Percentiles rank a stretch among this genome's conserved stretches.
phyloP scores from a whole-genome alignment of 2,329 filamentous ascomycete genomes.

The Cryphonectria carpinicola region DNA sequence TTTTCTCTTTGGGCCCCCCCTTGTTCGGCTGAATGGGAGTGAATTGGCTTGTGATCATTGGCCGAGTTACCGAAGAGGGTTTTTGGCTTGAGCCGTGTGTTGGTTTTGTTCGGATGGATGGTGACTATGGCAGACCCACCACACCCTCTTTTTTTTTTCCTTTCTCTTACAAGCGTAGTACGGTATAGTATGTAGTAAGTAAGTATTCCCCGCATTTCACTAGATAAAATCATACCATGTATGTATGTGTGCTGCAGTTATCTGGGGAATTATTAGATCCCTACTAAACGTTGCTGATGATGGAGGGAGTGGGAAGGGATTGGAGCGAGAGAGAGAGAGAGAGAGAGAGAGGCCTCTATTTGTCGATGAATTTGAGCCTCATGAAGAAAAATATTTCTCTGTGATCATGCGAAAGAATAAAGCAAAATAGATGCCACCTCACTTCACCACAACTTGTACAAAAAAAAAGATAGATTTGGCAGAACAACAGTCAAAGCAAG shows the following conservation, averaged over 20 bases:
- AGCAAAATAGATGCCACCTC: not conserved
- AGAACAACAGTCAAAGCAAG: not conserved
- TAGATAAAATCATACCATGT: slow-evolving; percentile 7
- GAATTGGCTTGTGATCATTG: slow-evolving; percentile 44
- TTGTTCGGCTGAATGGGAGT: slow-evolving; percentile 44
- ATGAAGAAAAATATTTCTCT: no score
- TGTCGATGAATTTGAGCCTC: not conserved
- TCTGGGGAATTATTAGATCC: slow-evolving; percentile 11
- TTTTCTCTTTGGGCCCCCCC: not conserved
- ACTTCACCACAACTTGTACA: no score
- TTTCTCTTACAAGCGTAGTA: no score
- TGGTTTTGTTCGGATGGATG: not conserved
- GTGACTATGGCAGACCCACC: slow-evolving; percentile 20
- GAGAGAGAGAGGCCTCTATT: no score
- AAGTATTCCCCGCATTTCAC: slow-evolving; percentile 23
- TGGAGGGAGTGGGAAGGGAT: not conserved
- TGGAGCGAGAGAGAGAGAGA: no score
- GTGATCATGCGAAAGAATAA: no score
- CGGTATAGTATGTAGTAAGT: no score
- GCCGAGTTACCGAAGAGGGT: slow-evolving; percentile 48
- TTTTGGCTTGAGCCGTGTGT: slow-evolving; percentile 3
- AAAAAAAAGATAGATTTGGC: no score
- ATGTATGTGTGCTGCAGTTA: not conserved
- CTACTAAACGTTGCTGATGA: not conserved
- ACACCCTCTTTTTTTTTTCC: not conserved